These are phyloP conservation scores for Leptomonas pyrrhocoris DNA, from an alignment of 208 protist species.

Conservation along the genomic window DNA sequence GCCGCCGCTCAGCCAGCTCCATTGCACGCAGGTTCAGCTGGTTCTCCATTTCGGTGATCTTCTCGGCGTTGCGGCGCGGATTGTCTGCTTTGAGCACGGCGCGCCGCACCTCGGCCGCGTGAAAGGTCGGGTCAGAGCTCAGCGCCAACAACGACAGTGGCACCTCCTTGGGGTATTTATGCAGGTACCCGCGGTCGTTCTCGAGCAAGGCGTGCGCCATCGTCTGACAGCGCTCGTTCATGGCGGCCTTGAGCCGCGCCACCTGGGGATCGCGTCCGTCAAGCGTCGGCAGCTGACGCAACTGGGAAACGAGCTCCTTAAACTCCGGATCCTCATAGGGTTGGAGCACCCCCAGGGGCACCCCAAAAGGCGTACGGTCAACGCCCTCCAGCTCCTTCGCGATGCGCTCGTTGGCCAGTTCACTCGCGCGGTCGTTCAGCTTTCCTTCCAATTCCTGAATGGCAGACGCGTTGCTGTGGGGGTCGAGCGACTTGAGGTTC, in stretches of 20 bases:
- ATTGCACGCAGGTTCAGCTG: slow-evolving; percentile 64
- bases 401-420: slow-evolving; percentile 43
- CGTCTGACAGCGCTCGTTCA: slow-evolving; percentile 62
- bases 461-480: slow-evolving; percentile 34
- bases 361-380: slow-evolving; percentile 34
- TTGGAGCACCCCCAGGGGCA: slow-evolving; percentile 51
- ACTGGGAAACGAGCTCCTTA: slow-evolving; percentile 24
- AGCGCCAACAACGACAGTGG: slow-evolving; percentile 45
- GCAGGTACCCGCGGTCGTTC: slow-evolving; percentile 49
- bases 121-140: slow-evolving; percentile 35
- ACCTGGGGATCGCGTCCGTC: slow-evolving; percentile 27
- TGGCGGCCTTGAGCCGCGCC: slow-evolving; percentile 29
- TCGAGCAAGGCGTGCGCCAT: slow-evolving; percentile 53
- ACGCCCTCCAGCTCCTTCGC: slow-evolving; percentile 44
- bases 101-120: slow-evolving; percentile 37
- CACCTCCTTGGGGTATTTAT: slow-evolving; percentile 45
- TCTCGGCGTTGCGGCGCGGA: slow-evolving; percentile 40
- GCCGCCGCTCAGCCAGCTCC: slow-evolving; percentile 51
- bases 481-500: slow-evolving; percentile 44
- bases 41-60: slow-evolving; percentile 60
- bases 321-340: slow-evolving; percentile 45
- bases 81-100: slow-evolving; percentile 30
- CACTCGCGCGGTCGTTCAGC: slow-evolving; percentile 50
- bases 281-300: slow-evolving; percentile 25
- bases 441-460: slow-evolving; percentile 35